Evolutionary conservation across 2,329 filamentous ascomycete species (phyloP), one percentile per base, ranked within the genome.

Genomic region (Cladosporium austrohemisphaericum): DNA sequence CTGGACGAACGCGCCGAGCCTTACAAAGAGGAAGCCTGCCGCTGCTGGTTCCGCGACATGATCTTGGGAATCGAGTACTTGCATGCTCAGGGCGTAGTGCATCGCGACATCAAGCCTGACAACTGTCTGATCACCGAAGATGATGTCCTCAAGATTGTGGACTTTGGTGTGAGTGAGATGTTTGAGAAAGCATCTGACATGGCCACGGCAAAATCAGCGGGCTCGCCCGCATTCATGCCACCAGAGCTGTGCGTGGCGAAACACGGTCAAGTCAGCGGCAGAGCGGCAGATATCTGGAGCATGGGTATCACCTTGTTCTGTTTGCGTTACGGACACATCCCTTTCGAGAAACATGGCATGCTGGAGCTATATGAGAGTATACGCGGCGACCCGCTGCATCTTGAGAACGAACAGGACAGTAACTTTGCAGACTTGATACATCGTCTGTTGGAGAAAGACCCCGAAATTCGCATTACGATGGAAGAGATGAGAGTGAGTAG

Each of bases 111-210:
- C 72, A 98, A 98, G 69, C 93, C 93, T 0, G 93, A 97, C 67
- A 98, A 98, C 60, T 85, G 95, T 46, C 78, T 98, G 6, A 74
- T 98, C 31, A 95, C 90, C 0, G 80, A 85, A 28, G 91, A 96
- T 49, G 86, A 97, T 60, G 83, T 95, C n/a, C 79, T 98, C 45
- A 98, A 97, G 67, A 86, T 98, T 56, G 90, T 95, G 45, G 93
- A 97, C 68, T 98, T 98, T 75, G 93, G 93, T n/a, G 93, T 97
- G 6, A 97, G 92, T 1, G 92, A 98, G 65, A 96, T 98, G 84
- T 98, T 98, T 59, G 86, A 92, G 64, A 95, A 94, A 66, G 76
- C 86, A 50, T 81, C 79, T 2, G 79, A 88, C 37, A 97, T 97
- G 93, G 84, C 83, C 65, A 95, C 89, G 0, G 84, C 86, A 51